A percentile compares a stretch with the other conserved stretches of the same genome.
These are phyloP conservation scores for Brassica rapa DNA, from an alignment of 345 rosid genomes.

Conservation along the genomic window DNA sequence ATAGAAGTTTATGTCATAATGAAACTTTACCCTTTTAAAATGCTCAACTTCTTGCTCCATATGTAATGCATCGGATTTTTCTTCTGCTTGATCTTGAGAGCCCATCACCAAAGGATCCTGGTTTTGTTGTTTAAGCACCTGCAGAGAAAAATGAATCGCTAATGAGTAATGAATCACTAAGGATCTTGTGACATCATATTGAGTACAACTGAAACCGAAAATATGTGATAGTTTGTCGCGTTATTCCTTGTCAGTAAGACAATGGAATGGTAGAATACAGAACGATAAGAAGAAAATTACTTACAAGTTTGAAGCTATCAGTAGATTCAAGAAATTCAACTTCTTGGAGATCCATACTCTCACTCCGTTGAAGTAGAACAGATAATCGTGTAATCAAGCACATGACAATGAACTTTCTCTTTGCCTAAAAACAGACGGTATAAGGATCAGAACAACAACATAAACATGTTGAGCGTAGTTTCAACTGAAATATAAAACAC, in stretches of 20 bases:
- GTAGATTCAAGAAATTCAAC: slow-evolving; percentile 43
- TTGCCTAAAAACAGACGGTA: slow-evolving; percentile 41
- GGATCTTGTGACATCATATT: background rate
- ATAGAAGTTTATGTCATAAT: background rate
- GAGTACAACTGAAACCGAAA: background rate
- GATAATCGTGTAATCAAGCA: slow-evolving; percentile 57
- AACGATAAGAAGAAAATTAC: background rate
- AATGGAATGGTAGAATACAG: background rate
- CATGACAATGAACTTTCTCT: slow-evolving; percentile 49
- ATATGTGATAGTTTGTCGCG: background rate
- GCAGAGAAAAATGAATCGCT: slow-evolving; percentile 1
- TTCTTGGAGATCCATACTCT: slow-evolving; percentile 42
- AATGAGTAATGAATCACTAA: slow-evolving; percentile 35
- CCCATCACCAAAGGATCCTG: slow-evolving; percentile 11
- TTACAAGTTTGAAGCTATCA: slow-evolving; percentile 58
- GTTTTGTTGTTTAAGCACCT: slow-evolving; percentile 48
- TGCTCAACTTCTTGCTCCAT: slow-evolving; percentile 45
- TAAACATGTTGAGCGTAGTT: slow-evolving; percentile 6
- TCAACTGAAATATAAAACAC: slow-evolving; percentile 18
- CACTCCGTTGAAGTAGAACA: slow-evolving; percentile 50
- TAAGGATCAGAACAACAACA: slow-evolving; percentile 5
- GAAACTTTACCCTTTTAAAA: slow-evolving; percentile 48
- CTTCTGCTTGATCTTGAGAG: slow-evolving; percentile 26
- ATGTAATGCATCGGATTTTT: slow-evolving; percentile 22
- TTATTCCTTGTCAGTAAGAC: slow-evolving; percentile 2